Evolutionary conservation across 2,329 filamentous ascomycete genomes (phyloP).

Genomic region (Ophioceras dolichostomum): DNA sequence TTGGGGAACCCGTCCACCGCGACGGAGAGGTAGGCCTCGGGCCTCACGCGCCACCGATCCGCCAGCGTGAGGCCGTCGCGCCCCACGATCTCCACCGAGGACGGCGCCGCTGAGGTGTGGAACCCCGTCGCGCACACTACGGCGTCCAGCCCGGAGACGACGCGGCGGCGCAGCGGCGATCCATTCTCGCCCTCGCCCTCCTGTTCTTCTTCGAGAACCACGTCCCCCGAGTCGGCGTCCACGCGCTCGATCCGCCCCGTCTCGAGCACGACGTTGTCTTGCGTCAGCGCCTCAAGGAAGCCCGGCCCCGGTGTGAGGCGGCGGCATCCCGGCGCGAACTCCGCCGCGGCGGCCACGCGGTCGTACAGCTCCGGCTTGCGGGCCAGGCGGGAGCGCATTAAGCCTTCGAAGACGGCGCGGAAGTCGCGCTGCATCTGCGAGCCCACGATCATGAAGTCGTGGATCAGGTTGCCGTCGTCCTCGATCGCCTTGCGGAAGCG

Average conservation of each 20-base stretch:
- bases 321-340: slow-evolving; percentile 29
- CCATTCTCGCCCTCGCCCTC: too few species aligned
- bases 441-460: slow-evolving; percentile 24
- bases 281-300: slow-evolving; percentile 29
- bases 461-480: slow-evolving; percentile 25
- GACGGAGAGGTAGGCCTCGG: slow-evolving; percentile 31
- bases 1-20: slow-evolving; percentile 35
- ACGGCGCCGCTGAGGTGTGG: slow-evolving; percentile 23
- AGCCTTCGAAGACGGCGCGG: slow-evolving; percentile 17
- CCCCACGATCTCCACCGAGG: slow-evolving; percentile 26
- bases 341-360: slow-evolving; percentile 27
- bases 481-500: slow-evolving; percentile 32
- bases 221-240: slow-evolving; percentile 19
- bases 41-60: slow-evolving; percentile 23
- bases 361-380: slow-evolving; percentile 29
- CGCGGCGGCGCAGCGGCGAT: too few species aligned
- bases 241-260: slow-evolving; percentile 19
- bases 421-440: slow-evolving; percentile 19
- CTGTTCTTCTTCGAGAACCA: slow-evolving; percentile 15
- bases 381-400: slow-evolving; percentile 26
- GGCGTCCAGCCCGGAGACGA: slow-evolving; percentile 26
- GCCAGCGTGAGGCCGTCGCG: slow-evolving; percentile 21
- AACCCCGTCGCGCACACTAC: slow-evolving; percentile 37
- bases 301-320: slow-evolving; percentile 31
- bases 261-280: slow-evolving; percentile 27